Evolutionary conservation across 192 early-diverging fungal genomes (phyloP), one percentile per base, ranked within the genome.

Genomic region (Entomortierella parvispora): DNA sequence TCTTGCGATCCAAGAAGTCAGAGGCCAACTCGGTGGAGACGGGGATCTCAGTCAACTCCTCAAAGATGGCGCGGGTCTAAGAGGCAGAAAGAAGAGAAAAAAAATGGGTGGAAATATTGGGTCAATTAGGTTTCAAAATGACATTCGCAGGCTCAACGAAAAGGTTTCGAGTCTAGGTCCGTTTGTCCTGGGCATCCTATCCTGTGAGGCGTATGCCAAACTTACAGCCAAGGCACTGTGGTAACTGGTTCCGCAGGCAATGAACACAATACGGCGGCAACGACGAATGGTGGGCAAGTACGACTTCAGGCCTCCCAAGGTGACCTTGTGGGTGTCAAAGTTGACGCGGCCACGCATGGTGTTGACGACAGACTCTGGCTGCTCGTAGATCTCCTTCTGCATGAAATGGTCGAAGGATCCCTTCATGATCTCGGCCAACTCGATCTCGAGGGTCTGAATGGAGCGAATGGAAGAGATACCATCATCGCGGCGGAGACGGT

Each of bases 331-430:
- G 83, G 85, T 91, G 66, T 96, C 91, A 85, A 97, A 98, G 90
- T 99, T 97, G 81, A 99, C 94, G 83, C 97, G 95, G 51, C 97
- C 97, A 83, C 96, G 92, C 93, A 99, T 99, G 69, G 97, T 98
- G 90, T 99, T 99, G 74, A 98, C 95, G 20, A 99, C 96, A 2
- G 95, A 97, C 81, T 98, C 96, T 55, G 97, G 95, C 84, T 99
- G 97, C 85, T 99, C 97, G 79, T 90, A 99, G 78, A 99, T 99
- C 86, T 99, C 97, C 89, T 99, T 99, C 80, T 94, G 94, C 97
- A 99, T 99, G 78, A 98, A 99, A 86, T 97, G 96, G 68, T 94
- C 92, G 79, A 98, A 99, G 48, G 90, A 92, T 51, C 97, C 95
- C 91, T 98, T 98, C 95, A 96, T 96, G 85, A 99, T 98, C 64